Evolutionary conservation across 2,329 filamentous ascomycete genomes (phyloP).

Genomic region (Reticulascus tulasneorum): DNA sequence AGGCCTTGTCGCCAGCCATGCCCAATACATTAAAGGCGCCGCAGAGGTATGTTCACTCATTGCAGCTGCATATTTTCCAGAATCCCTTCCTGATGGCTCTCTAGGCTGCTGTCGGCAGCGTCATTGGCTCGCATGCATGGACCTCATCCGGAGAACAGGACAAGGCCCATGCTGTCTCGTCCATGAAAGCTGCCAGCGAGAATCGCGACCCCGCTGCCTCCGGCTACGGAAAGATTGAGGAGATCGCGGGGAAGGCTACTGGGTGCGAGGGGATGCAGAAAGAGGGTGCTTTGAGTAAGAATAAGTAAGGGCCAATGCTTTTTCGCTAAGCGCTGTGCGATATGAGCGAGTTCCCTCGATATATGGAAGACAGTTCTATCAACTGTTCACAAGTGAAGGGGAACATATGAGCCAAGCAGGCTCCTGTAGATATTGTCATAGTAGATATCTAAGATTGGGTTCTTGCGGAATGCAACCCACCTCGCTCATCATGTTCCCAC

Average conservation of each 20-base stretch:
- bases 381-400: no score
- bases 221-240: constrained; percentile 61
- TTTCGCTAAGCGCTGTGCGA: no score
- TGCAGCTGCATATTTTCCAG: background rate
- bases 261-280: constrained; percentile 68
- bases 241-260: constrained; percentile 58
- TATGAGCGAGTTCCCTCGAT: no score
- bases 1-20: constrained; percentile 60
- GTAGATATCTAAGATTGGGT: no score
- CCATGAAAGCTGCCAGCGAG: constrained; percentile 59
- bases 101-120: constrained; percentile 55
- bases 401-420: no score
- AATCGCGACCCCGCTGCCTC: constrained; percentile 47
- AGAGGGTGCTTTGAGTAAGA: constrained; percentile 52
- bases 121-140: constrained; percentile 62
- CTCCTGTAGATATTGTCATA: no score
- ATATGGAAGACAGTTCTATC: no score
- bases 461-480: no score
- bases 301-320: constrained; percentile 23
- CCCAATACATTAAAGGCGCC: constrained; percentile 65
- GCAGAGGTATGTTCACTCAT: constrained; percentile 48
- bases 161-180: constrained; percentile 57
- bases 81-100: background rate
- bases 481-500: no score
- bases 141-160: constrained; percentile 59